phyloP scores from a whole-genome alignment of 1,284 basidiomycete genomes.

The Malassezia yamatoensis region DNA sequence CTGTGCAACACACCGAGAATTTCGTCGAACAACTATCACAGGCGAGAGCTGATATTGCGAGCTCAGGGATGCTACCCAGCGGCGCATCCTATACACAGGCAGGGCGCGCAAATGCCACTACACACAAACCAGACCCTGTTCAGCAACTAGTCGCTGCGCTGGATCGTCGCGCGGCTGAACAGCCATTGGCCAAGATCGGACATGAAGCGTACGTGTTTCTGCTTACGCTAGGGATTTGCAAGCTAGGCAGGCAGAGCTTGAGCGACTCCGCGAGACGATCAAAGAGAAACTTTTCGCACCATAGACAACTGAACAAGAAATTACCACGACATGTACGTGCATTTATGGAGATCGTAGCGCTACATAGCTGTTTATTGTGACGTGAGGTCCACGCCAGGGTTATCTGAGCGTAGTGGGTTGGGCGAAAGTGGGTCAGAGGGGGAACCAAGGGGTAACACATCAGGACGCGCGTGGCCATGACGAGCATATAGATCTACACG shows the following conservation, averaged over 20 bases:
- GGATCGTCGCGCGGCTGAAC: neutral
- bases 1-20: conserved; percentile 73
- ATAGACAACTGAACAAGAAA: neutral
- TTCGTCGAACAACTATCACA: conserved; percentile 68
- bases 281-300: conserved; percentile 56
- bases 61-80: conserved; percentile 3
- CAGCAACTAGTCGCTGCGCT: conserved; percentile 7
- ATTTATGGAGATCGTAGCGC: neutral
- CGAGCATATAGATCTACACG: conserved; percentile 31
- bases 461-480: conserved; percentile 27
- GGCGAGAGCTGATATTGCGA: conserved; percentile 19
- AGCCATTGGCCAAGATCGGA: conserved; percentile 10
- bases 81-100: conserved; percentile 5
- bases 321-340: conserved; percentile 4
- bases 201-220: conserved; percentile 62
- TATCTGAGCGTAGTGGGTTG: neutral
- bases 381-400: conserved; percentile 18
- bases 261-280: conserved; percentile 74
- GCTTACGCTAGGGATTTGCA: neutral
- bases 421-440: neutral
- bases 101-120: neutral
- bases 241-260: conserved; percentile 77
- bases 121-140: neutral
- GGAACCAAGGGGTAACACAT: conserved; percentile 18
- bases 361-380: conserved; percentile 1